Evolutionary conservation across 495 filamentous ascomycete genomes (phyloP).

Genomic region (Platismatia glauca): DNA sequence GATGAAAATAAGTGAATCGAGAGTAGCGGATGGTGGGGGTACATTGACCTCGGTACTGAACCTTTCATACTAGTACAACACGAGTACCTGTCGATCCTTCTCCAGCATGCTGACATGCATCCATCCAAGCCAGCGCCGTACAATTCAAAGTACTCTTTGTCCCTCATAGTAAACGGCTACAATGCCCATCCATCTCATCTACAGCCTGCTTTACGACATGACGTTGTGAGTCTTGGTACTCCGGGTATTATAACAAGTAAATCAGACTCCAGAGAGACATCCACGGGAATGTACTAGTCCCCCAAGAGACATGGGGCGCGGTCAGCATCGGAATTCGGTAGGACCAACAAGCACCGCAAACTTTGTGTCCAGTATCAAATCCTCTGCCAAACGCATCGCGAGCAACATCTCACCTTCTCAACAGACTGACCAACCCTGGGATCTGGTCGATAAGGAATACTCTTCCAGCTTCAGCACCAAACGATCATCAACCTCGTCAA

Average conservation of each 20-base stretch:
- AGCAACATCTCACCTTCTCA: slow-evolving; percentile 16
- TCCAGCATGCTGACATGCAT: slow-evolving; percentile 6
- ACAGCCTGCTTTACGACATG: not conserved
- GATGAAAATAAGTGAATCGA: not conserved
- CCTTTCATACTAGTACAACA: too few relatives aligned
- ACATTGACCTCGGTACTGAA: too few relatives aligned
- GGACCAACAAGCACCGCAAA: slow-evolving; percentile 9
- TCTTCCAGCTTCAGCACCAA: slow-evolving; percentile 17
- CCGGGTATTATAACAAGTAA: not conserved
- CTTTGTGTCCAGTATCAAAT: slow-evolving; percentile 18
- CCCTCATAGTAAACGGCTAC: not conserved
- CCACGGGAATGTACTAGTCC: slow-evolving; percentile 12
- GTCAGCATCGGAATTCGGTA: slow-evolving; percentile 11
- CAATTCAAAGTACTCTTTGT: not conserved
- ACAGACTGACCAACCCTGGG: slow-evolving; percentile 10
- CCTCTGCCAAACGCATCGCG: slow-evolving; percentile 19
- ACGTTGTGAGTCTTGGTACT: not conserved
- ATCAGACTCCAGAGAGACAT: slow-evolving; percentile 1
- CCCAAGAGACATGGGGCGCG: slow-evolving; percentile 15
- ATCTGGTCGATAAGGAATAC: slow-evolving; percentile 8
- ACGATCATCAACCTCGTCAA: slow-evolving; percentile 22
- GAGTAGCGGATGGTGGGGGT: too few relatives aligned
- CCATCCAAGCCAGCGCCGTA: not conserved
- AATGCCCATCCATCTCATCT: not conserved
- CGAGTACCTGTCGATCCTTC: not conserved